Percentiles rank a stretch among this genome's conserved stretches.
Evolutionary conservation across 2,329 filamentous ascomycete genomes (phyloP).

Genomic region (Thelonectria olida): DNA sequence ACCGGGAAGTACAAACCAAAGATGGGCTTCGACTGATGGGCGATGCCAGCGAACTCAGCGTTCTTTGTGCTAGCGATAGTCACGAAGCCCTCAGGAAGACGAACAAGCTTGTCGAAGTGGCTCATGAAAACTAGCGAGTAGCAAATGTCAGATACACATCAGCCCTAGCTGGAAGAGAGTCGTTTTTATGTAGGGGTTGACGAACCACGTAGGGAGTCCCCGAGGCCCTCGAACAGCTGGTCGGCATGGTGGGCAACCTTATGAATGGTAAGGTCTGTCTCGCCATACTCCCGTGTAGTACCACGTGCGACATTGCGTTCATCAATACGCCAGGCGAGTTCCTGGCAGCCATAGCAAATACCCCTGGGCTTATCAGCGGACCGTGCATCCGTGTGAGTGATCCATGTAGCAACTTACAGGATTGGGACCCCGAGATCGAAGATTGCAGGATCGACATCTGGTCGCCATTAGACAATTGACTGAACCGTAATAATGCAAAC

Average conservation of each 20-base stretch:
- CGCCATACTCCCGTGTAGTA: conserved; percentile 73
- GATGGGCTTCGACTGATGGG: conserved; percentile 73
- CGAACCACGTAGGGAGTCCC: conserved; percentile 67
- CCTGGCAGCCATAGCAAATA: conserved; percentile 44
- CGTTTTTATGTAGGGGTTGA: background rate
- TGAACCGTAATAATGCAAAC: conserved; percentile 3
- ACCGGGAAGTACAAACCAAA: conserved; percentile 59
- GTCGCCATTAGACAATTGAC: conserved; percentile 21
- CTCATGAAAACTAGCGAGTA: conserved; percentile 76
- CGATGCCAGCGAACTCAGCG: conserved; percentile 82
- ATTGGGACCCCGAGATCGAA: conserved; percentile 39
- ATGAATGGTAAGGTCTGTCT: conserved; percentile 67
- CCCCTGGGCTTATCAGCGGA: too few relatives aligned
- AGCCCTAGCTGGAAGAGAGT: background rate
- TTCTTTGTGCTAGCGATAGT: conserved; percentile 80
- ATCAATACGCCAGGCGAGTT: conserved; percentile 74
- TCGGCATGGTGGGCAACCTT: conserved; percentile 72
- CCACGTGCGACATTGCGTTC: conserved; percentile 65
- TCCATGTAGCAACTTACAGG: conserved; percentile 24
- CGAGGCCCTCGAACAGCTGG: conserved; percentile 79
- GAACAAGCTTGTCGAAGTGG: conserved; percentile 85
- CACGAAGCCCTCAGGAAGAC: conserved; percentile 77
- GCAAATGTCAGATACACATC: conserved; percentile 6
- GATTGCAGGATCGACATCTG: conserved; percentile 59
- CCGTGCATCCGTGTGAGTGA: conserved; percentile 26